Base-by-base conservation (phyloP, 495 filamentous ascomycete genomes). In the Aspergillus hancockii region DNA sequence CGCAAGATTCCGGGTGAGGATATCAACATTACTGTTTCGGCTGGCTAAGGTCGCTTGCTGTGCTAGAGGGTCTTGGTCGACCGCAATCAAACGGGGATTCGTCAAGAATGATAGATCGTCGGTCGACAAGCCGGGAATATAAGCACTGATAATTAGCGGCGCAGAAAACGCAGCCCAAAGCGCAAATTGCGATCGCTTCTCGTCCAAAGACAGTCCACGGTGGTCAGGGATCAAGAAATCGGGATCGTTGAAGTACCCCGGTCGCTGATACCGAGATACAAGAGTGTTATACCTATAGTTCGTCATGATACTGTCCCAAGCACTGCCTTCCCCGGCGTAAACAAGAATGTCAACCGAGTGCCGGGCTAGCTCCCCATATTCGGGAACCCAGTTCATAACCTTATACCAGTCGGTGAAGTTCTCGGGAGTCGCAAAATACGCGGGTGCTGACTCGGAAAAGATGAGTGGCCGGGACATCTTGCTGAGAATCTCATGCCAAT, bases 151-250 rank as follows among this genome's bases (percentile, higher is more conserved):
- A 47, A 79, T 77, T 38, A 79, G 43, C 23, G 76, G 75, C 18
- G 76, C 73, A 0, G 61, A 63, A 14, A 76, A 71, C 5, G 69
- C 70, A 6, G 73, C 68, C 76, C 76, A 79, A 13, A 78, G 64
- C 13, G 72, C 63, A 32, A 79, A 79, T 32, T 79, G 76, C 9
- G 72, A 72, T 38, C 63, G 64, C 58, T 76, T 76, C 51, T 79
- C 76, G 23, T 65, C 66, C 22, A 69, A 32, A 0, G 63, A 65
- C 14, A 79, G 62, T 4, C 69, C 70, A 0, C 68, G 71, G 50
- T 76, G 71, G 45, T 76, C 76, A 0, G 73, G 63, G 52, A 76
- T 77, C 54, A 79, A 38, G 49, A 79, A 77, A 52, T 79, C 76
- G 4, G 75, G 74, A 52, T 79, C 76, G 54, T 77, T 76, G 41